These are phyloP conservation scores for Pythium myriotylum DNA, from an alignment of 352 stramenopile species.

Conservation along the genomic window DNA sequence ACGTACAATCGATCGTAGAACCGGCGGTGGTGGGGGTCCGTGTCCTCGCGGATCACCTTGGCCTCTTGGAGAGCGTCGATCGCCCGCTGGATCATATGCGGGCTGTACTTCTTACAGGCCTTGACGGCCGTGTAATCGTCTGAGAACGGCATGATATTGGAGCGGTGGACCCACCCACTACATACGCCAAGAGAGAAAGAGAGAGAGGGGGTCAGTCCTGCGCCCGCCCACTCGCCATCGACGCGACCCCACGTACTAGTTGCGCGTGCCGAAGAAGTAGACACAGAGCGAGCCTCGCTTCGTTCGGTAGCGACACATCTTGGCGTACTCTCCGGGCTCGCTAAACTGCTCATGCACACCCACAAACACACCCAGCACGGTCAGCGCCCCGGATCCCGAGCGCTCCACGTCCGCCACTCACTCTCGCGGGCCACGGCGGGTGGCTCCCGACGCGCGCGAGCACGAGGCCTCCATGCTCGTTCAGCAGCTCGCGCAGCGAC, in stretches of 20 bases:
- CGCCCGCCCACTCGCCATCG: background rate
- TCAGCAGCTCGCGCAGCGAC: constrained; percentile 67
- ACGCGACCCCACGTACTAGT: constrained; percentile 78
- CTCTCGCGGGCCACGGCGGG: constrained; percentile 80
- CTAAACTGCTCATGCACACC: constrained; percentile 54
- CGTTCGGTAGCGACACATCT: constrained; percentile 72
- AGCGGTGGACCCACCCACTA: constrained; percentile 81
- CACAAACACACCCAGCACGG: background rate
- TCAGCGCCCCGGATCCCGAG: background rate
- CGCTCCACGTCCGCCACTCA: constrained; percentile 33
- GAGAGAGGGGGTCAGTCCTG: constrained; percentile 6
- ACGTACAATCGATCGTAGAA: constrained; percentile 87
- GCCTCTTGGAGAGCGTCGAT: constrained; percentile 69
- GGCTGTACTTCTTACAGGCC: constrained; percentile 72
- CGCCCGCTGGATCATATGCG: constrained; percentile 54
- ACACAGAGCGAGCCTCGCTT: constrained; percentile 83
- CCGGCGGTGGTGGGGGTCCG: constrained; percentile 45
- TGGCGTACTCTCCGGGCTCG: constrained; percentile 80
- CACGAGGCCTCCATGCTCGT: constrained; percentile 76
- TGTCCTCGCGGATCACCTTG: constrained; percentile 65
- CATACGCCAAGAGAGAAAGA: too few relatives aligned
- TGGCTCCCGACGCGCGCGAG: constrained; percentile 80
- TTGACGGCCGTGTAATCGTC: constrained; percentile 64
- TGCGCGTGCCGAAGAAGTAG: constrained; percentile 86
- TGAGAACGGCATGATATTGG: constrained; percentile 68